Base-by-base conservation (phyloP, 2,329 filamentous ascomycete species). In the Gaeumannomyces tritici region DNA sequence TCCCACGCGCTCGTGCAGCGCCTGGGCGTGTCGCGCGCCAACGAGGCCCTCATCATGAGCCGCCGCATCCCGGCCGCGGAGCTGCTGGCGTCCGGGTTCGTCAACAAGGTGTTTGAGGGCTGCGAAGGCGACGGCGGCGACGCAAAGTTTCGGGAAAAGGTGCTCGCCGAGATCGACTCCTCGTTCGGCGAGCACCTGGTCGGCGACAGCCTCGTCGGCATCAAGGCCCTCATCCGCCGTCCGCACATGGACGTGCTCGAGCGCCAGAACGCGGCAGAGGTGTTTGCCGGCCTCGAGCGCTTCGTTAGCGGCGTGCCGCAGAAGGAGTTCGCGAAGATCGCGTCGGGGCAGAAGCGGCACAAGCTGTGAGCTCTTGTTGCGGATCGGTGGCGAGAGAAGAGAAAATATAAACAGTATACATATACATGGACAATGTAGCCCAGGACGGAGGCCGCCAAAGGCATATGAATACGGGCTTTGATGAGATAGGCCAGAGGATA, bases 41-140 rank as follows among this genome's bases (percentile, higher is more conserved):
- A 96, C 71, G 95, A 98, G 80, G 93, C 95, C 15, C 82, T 98
- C 15, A 87, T 99, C 67, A 95, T 96, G 89, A 92, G 89, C 70
- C 90, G 89, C 74, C 82, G 87, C 57, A 90, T 98, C 68, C 73
- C 80, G 0, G 84, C 84, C 33, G 84, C 88, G 28, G 91, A 96
- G 71, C 80, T 98, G 33, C 79, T 93, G 65, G 77, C 81, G 11
- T 83, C 84, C 3, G 93, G 93, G 0, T 98, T 91, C 70, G 90
- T 96, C 57, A 98, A 97, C 70, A 89, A 88, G 74, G 81, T 96
- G 21, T 89, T 97, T 67, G 77, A 79, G 13, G 76, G 81, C 63
- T 77, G 80, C 65, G 87, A 82, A 28, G 85, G 92, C 67, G 61
- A 63, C 55, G 62, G 82, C 29, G 85, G 92, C 59, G 83, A 85